Base-by-base conservation (phyloP, 2,329 filamentous ascomycete genomes). In the Elsinoe ampelina region DNA sequence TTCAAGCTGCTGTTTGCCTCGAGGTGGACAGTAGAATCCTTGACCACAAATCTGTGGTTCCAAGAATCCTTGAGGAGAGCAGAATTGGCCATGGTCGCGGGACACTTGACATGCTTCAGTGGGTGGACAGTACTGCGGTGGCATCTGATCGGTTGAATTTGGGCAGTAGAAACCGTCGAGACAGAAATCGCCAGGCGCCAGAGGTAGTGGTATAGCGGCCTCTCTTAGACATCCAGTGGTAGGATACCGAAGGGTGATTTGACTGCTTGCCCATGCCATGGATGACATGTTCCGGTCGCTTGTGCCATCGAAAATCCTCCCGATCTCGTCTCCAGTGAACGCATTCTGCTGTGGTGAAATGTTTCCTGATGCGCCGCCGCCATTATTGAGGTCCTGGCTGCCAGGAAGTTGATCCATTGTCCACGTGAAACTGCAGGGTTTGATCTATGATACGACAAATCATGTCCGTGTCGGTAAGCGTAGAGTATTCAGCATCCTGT, bases 21-120 rank as follows among this genome's bases (percentile, higher is more conserved):
- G 63, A 5, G 60, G 64, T 1, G 78, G 77, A 51, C 79, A 81
- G 59, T 79, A 80, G 52, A 65, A 70, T 2, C 78, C 78, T 36
- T 71, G 61, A 39, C 70, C 70, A 62, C 79, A 82, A 6, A 80
- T 64, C 2, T 77, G 68, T 1, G 79, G 79, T 60, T 81, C 79
- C 54, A 77, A 75, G 1, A 59, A 34, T 10, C 67, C 66, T 58
- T 70, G 67, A 63, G 70, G 13, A 72, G 64, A 55, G 54, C 67
- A 69, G 2, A 62, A 64, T 36, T 38, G 34, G 30, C 59, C 60
- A 45, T 47, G 58, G 5, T 59, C 58, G 17, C 67, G 63, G 15
- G 57, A 54, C 1, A 60, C 59, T 32, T 61, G 58, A 55, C 67
- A 69, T 26, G 56, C 36, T 36, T 64, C 61, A 17, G 52, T 59